Conservation (phyloP, 148 eudicot genomes). For the Polygonum maritimum region DNA sequence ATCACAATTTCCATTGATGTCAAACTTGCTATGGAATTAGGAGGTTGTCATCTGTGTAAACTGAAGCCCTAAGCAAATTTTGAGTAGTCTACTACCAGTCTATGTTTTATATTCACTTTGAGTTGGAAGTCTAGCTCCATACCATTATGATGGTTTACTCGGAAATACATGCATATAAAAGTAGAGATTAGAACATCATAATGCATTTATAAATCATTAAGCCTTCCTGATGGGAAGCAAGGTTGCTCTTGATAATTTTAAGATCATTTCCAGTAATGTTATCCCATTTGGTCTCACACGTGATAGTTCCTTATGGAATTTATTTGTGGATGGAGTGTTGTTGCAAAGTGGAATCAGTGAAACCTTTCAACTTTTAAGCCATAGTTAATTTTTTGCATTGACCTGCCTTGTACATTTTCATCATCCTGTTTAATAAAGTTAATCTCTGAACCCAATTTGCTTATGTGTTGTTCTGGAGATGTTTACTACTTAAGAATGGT, state of each 20-base stretch:
- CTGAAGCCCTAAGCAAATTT: not conserved
- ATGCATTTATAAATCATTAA: not conserved
- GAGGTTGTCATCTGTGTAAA: not conserved
- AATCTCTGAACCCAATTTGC: not conserved
- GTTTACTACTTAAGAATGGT: not conserved
- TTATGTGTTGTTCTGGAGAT: not conserved
- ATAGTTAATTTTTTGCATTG: not conserved
- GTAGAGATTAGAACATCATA: not conserved
- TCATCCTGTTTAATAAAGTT: not conserved
- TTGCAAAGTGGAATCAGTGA: not conserved
- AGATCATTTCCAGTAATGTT: not conserved
- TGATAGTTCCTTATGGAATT: not conserved
- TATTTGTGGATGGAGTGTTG: not conserved
- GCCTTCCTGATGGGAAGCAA: not conserved
- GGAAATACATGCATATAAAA: not conserved
- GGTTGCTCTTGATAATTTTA: not conserved
- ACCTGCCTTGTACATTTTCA: not conserved
- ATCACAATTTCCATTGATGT: not conserved
- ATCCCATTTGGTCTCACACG: not conserved
- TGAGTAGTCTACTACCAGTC: not conserved
- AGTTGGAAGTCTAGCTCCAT: not conserved
- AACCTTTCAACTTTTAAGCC: not conserved
- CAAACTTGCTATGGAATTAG: not conserved
- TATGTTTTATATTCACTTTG: not conserved
- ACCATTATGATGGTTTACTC: not conserved